A percentile compares a stretch with the other conserved stretches of the same genome.
Conservation (phyloP, 148 eudicot genomes). For the Chenopodium suecicum region DNA sequence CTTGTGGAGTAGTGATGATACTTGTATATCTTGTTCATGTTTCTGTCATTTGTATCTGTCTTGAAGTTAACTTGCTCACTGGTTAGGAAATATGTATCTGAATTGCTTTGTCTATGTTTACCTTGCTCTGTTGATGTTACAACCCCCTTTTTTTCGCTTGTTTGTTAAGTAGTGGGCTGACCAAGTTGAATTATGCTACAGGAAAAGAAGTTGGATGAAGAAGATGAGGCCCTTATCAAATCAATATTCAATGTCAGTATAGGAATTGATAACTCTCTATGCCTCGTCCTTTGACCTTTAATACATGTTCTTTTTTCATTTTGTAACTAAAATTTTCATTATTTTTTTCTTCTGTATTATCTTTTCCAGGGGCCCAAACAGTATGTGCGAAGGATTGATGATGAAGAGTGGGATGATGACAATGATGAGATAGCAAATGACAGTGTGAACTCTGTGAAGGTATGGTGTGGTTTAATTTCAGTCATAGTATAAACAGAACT, state of each 20-base stretch:
- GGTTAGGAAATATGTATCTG: not conserved
- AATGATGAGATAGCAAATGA: slow-evolving; percentile 33
- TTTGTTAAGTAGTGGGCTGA: not conserved
- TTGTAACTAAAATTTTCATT: not conserved
- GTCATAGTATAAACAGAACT: not conserved
- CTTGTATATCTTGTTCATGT: too few species aligned
- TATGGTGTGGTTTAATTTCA: slow-evolving; percentile 17
- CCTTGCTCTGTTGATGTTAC: not conserved
- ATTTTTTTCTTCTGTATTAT: not conserved
- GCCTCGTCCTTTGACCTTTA: not conserved
- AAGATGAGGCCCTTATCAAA: slow-evolving; percentile 86
- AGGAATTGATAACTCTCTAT: not conserved
- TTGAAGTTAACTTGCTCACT: not conserved
- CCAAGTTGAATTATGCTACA: slow-evolving; percentile 21
- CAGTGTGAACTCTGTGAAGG: slow-evolving; percentile 31
- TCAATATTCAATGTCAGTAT: slow-evolving; percentile 61
- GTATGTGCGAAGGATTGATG: slow-evolving; percentile 51
- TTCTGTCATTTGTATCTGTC: not conserved
- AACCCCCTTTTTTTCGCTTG: not conserved
- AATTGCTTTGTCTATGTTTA: not conserved
- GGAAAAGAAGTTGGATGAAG: slow-evolving; percentile 73
- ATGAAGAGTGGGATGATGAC: slow-evolving; percentile 70
- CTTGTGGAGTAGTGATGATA: too few species aligned
- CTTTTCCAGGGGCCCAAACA: slow-evolving; percentile 54
- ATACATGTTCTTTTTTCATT: not conserved